These are phyloP conservation scores for Coemansia javaensis DNA, from an alignment of 192 early-diverging fungal species.

Conservation along the genomic window DNA sequence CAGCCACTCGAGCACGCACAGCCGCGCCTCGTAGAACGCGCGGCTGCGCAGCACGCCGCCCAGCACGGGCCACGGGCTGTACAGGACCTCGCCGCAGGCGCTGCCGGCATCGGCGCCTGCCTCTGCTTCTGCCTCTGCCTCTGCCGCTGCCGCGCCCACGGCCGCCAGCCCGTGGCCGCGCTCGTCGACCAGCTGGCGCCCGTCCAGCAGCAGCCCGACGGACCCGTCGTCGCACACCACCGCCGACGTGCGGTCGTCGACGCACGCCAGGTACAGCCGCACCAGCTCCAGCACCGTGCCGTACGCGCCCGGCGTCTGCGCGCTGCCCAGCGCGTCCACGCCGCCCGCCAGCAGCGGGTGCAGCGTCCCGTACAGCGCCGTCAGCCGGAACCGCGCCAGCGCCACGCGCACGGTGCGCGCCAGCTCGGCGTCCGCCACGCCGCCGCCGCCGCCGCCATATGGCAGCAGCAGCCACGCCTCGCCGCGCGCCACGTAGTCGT, in stretches of 20 bases:
- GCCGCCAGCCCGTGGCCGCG: constrained; percentile 9
- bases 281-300: constrained; percentile 38
- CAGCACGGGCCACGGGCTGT: constrained; percentile 28
- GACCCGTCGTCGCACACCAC: constrained; percentile 23
- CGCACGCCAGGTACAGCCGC: constrained; percentile 29
- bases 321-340: constrained; percentile 5
- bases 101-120: background rate
- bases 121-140: too few species aligned
- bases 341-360: constrained; percentile 23
- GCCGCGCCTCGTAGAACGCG: constrained; percentile 41
- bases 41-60: constrained; percentile 17
- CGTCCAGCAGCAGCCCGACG: constrained; percentile 24
- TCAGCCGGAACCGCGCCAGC: constrained; percentile 43
- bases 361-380: constrained; percentile 40
- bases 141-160: background rate
- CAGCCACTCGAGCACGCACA: constrained; percentile 40
- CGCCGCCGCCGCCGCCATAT: too few species aligned
- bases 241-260: constrained; percentile 26
- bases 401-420: constrained; percentile 8
- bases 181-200: constrained; percentile 15
- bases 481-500: constrained; percentile 39
- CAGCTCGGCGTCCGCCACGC: constrained; percentile 6
- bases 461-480: constrained; percentile 33
- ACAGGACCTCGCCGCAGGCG: constrained; percentile 16
- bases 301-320: constrained; percentile 32